These are phyloP conservation scores for Aspergillus puulaauensis DNA, from an alignment of 2,329 filamentous ascomycete genomes.

Conservation along the genomic window DNA sequence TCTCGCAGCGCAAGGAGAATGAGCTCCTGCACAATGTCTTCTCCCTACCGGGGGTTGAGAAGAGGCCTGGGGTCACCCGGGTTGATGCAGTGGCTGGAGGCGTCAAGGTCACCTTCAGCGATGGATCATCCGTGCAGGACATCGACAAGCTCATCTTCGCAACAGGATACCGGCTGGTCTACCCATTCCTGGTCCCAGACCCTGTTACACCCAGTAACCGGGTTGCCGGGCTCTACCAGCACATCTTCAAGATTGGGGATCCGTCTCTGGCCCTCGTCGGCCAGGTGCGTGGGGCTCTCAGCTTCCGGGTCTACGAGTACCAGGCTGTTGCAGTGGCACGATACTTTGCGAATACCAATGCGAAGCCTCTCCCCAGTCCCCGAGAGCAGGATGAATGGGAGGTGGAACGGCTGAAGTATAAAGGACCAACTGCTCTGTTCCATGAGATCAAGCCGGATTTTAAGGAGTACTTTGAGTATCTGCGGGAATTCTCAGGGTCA, in stretches of 20 bases:
- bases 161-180: slow-evolving; percentile 29
- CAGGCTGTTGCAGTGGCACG: slow-evolving; percentile 32
- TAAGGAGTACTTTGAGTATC: slow-evolving; percentile 40
- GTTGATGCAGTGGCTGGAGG: slow-evolving; percentile 2
- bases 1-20: slow-evolving; percentile 21
- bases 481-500: slow-evolving; percentile 40
- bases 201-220: slow-evolving; percentile 25
- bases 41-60: slow-evolving; percentile 24
- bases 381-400: slow-evolving; percentile 30
- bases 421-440: slow-evolving; percentile 21
- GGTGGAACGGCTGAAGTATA: slow-evolving; percentile 18
- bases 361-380: slow-evolving; percentile 17
- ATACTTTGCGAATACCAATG: slow-evolving; percentile 26
- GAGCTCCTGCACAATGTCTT: slow-evolving; percentile 21
- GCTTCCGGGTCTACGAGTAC: slow-evolving; percentile 32
- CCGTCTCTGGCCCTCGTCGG: slow-evolving; percentile 31
- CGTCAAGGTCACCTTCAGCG: slow-evolving; percentile 21
- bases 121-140: slow-evolving; percentile 15
- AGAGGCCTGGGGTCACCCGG: slow-evolving; percentile 18
- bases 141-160: slow-evolving; percentile 34
- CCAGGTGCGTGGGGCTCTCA: slow-evolving; percentile 27
- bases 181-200: slow-evolving; percentile 28
- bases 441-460: slow-evolving; percentile 34
- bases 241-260: slow-evolving; percentile 30
- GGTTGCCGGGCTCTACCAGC: slow-evolving; percentile 29